Conservation (phyloP, 176 grass and related monocot genomes). For the Ananas comosus region DNA sequence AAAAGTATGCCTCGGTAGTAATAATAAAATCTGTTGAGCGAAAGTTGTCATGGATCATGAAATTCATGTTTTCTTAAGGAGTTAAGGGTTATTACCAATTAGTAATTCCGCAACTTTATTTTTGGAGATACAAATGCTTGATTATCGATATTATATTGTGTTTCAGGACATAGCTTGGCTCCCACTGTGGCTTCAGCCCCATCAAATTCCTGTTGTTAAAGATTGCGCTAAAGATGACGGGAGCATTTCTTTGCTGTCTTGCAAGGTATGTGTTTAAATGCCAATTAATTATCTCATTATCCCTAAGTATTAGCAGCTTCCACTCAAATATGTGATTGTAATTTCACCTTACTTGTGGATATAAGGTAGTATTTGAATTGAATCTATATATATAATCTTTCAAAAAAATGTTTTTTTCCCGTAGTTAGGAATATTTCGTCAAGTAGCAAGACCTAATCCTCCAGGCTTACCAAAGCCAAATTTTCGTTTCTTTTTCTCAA, state of each 20-base stretch:
- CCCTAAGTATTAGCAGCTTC: background rate
- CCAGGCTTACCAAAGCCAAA: no score
- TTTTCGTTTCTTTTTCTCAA: no score
- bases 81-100: no score
- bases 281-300: background rate
- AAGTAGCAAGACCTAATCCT: no score
- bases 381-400: no score
- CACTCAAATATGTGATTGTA: background rate
- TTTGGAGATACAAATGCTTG: background rate
- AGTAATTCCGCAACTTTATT: background rate
- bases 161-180: constrained; percentile 64
- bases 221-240: constrained; percentile 10
- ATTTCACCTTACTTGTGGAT: background rate
- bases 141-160: constrained; percentile 6
- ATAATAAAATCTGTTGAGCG: no score
- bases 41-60: no score
- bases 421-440: no score
- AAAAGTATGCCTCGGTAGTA: no score
- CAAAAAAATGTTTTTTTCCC: no score
- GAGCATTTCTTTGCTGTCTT: constrained; percentile 26
- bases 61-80: no score
- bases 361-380: no score
- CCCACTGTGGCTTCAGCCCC: constrained; percentile 79
- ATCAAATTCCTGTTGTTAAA: constrained; percentile 13
- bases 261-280: constrained; percentile 28